Conservation (phyloP, 768 basidiomycete genomes). For the Cystobasidium onofrii region DNA sequence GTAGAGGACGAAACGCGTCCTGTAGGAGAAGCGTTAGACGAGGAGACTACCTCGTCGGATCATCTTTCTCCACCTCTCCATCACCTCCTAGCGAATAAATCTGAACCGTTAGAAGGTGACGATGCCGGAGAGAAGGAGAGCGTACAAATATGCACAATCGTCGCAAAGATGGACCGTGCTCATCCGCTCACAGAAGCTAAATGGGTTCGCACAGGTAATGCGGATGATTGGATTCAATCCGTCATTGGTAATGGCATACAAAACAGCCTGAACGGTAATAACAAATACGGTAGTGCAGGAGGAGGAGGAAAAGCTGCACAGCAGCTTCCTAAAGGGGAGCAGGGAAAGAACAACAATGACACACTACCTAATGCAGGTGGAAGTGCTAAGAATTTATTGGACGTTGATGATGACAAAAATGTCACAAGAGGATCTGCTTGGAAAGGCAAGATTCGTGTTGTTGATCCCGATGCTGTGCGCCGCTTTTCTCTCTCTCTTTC, state of each 20-base stretch:
- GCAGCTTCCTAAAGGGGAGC: conserved; percentile 20
- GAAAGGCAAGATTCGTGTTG: conserved; percentile 85
- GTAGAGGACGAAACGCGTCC: background rate
- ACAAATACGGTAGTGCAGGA: background rate
- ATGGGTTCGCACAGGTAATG: conserved; percentile 91
- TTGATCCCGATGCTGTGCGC: conserved; percentile 89
- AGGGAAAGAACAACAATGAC: conserved; percentile 30
- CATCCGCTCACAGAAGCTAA: conserved; percentile 88
- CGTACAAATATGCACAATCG: conserved; percentile 52
- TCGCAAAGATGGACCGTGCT: conserved; percentile 72
- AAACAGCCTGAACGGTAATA: background rate
- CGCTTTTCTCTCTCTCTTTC: conserved; percentile 9
- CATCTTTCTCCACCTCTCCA: conserved; percentile 32
- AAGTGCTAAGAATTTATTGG: background rate
- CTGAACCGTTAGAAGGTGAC: conserved; percentile 35
- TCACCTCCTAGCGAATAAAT: conserved; percentile 31
- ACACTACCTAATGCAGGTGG: conserved; percentile 11
- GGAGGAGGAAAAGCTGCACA: background rate
- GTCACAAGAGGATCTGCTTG: conserved; percentile 50
- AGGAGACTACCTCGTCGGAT: background rate
- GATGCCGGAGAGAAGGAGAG: background rate
- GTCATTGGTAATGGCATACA: background rate
- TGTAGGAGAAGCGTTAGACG: background rate
- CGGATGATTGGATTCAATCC: conserved; percentile 77
- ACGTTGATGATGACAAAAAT: background rate